Base-by-base conservation (phyloP, 371 early-diverging fungal species). In the Mucor sp. region DNA sequence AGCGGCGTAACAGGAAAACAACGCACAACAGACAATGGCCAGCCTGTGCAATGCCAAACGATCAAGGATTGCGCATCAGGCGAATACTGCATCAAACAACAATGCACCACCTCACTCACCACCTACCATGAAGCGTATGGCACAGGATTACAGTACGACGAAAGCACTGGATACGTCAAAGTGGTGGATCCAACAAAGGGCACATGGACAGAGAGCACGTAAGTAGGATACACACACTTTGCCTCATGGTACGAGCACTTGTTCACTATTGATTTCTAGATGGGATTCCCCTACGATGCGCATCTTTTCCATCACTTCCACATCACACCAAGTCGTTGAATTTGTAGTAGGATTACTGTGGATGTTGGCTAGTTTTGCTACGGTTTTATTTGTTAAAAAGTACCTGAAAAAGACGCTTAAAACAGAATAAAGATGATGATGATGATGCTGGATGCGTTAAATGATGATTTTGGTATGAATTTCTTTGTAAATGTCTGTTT, bases 121-220 rank as follows among this genome's bases (percentile, higher is more conserved):
- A 75, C 82, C 1, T 86, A 85, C 60, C 93, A 94, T 75, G 84
- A 86, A 56, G 89, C 94, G 1, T 93, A 89, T 71, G 92, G 93
- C 6, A 84, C 86, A 8, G 94, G 94, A 4, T 67, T 94, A 30
- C 74, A 82, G 15, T 85, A 82, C 70, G 79, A 90, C 70, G 85
- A 89, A 59, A 66, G 75, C 0, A 65, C 65, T 2, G 82, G 82
- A 1, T 28, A 60, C 8, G 81, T 81, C 21, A 73, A 67, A 9
- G 89, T 94, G 9, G 83, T 82, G 7, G 90, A 92, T 74, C 72
- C 87, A 4, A 79, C 80, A 3, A 87, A 88, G 67, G 81, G 83
- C 0, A 85, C 90, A 7, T 94, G 89, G 89, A 85, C 88, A 9
- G 88, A 90, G 74, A 90, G 90, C 84, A 80, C 75, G 90, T 91